Percentiles rank a stretch among this genome's conserved stretches.
Conservation (phyloP, 129 eudicot genomes). For the Tagetes patula region DNA sequence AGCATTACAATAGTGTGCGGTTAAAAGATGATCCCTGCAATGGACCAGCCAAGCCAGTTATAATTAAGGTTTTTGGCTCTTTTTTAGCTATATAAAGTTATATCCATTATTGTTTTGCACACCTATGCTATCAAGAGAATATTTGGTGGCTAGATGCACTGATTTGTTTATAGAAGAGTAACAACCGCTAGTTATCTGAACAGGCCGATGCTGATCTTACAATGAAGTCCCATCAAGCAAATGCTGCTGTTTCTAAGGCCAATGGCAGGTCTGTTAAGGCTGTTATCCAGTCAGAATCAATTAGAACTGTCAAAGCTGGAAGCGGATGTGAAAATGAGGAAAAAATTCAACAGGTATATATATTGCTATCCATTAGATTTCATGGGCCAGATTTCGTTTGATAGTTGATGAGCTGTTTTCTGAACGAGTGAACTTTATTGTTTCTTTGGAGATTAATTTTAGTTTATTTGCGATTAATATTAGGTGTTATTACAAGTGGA, state of each 20-base stretch:
- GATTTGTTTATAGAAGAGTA: constrained; percentile 32
- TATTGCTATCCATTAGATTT: background rate
- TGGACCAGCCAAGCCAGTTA: constrained; percentile 80
- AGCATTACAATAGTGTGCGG: constrained; percentile 84
- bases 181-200: constrained; percentile 40
- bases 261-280: constrained; percentile 36
- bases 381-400: background rate
- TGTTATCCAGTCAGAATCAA: constrained; percentile 39
- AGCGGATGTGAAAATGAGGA: constrained; percentile 70
- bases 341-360: constrained; percentile 68
- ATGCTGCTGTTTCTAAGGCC: constrained; percentile 42
- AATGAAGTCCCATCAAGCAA: constrained; percentile 60
- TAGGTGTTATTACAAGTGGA: constrained; percentile 66
- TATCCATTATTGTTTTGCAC: constrained; percentile 5
- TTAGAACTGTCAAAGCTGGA: constrained; percentile 70
- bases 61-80: constrained; percentile 56
- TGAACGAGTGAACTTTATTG: background rate
- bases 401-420: background rate
- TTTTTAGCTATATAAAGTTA: constrained; percentile 5
- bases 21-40: constrained; percentile 69
- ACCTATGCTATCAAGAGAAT: constrained; percentile 14
- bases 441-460: background rate
- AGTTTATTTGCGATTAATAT: constrained; percentile 6
- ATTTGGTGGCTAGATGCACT: constrained; percentile 11
- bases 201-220: constrained; percentile 92